Evolutionary conservation across 768 basidiomycete species (phyloP).

Genomic region (Leccinum ochraceum): DNA sequence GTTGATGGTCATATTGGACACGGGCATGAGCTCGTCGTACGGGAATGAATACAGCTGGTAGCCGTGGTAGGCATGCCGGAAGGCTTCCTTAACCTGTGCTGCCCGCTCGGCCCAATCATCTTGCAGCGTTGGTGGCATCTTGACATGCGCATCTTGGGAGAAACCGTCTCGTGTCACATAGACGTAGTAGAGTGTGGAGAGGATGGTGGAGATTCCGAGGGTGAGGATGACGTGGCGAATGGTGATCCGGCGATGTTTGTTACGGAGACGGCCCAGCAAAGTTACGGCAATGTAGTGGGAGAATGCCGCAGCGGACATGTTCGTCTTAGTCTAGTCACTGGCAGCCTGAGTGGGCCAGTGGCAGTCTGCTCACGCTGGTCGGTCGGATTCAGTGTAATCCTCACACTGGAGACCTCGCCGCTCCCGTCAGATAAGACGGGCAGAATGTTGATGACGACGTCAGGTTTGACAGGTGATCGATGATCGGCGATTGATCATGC

Average conservation of each 20-base stretch:
- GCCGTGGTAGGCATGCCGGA: conserved; percentile 64
- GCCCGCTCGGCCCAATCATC: conserved; percentile 54
- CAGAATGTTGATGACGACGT: no score
- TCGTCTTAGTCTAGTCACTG: background rate
- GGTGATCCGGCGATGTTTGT: conserved; percentile 14
- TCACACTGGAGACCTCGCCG: no score
- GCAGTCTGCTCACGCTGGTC: background rate
- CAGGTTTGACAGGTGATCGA: background rate
- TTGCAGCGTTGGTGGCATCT: conserved; percentile 17
- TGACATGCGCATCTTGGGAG: background rate
- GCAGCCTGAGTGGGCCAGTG: no score
- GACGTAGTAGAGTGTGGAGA: conserved; percentile 21
- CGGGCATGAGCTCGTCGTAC: conserved; percentile 61
- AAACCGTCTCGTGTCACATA: conserved; percentile 8
- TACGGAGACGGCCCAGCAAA: background rate
- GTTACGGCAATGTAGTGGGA: background rate
- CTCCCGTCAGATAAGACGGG: no score
- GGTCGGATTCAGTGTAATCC: background rate
- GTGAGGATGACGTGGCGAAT: conserved; percentile 20
- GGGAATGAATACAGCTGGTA: conserved; percentile 65
- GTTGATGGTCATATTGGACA: conserved; percentile 46
- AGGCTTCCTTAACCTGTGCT: conserved; percentile 57
- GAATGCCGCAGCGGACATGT: background rate
- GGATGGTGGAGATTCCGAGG: conserved; percentile 8
- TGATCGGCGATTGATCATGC: background rate